Evolutionary conservation across 2,329 filamentous ascomycete species (phyloP).

Genomic region (Fusarium udum): DNA sequence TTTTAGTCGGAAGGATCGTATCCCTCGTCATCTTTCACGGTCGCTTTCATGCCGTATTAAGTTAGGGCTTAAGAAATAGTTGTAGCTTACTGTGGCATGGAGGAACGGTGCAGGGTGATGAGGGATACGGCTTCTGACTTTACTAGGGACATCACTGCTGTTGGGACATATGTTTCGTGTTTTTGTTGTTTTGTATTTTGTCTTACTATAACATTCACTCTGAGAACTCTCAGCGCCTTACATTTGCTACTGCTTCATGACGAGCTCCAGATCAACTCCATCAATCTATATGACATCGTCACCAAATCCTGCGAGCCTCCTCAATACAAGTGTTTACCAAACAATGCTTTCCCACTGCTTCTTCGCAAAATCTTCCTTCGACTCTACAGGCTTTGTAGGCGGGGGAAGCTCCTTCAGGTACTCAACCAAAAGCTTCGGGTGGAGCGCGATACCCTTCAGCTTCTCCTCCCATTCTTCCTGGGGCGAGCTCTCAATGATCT

Average conservation of each 20-base stretch:
- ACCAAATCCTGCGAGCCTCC: too few relatives aligned
- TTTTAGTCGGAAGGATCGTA: constrained; percentile 16
- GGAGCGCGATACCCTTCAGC: constrained; percentile 4
- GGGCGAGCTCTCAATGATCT: constrained; percentile 12
- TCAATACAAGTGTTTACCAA: not conserved
- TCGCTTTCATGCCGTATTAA: constrained; percentile 20
- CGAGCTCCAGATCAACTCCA: not conserved
- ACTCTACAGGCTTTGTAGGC: not conserved
- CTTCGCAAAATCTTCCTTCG: not conserved
- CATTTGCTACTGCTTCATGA: not conserved
- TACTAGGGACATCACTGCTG: not conserved
- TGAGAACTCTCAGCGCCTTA: not conserved
- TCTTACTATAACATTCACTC: not conserved
- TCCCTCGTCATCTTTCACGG: constrained; percentile 11
- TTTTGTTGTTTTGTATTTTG: not conserved
- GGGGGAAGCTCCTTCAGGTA: constrained; percentile 3
- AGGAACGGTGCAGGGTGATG: not conserved
- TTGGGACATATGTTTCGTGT: not conserved
- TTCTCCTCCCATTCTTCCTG: not conserved
- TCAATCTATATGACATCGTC: not conserved
- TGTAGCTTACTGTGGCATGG: not conserved
- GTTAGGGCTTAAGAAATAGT: constrained; percentile 4
- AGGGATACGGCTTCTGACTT: not conserved
- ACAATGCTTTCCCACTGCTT: not conserved
- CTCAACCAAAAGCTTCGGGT: constrained; percentile 11